Base-by-base conservation (phyloP, 768 basidiomycete species). In the Tylopilus subfusipes region DNA sequence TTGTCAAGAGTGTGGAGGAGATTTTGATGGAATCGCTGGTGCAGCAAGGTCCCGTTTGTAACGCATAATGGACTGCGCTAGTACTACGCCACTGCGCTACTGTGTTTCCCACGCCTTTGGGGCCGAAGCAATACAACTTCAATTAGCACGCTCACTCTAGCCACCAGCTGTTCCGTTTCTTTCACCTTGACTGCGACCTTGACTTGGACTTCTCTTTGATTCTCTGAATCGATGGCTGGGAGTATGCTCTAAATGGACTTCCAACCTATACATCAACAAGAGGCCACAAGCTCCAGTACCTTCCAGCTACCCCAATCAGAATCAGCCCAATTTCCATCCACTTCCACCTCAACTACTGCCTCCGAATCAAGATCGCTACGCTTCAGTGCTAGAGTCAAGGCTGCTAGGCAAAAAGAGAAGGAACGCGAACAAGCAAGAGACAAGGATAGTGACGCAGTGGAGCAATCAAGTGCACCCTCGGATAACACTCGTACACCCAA, bases 231-330 rank as follows among this genome's bases (percentile, higher is more conserved):
- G 84, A 91, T 91, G 88, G 88, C 88, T 85, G 84, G 82, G 83
- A 73, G 84, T 80, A 84, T 81, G 77, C 78, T 82, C 86, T 90
- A 90, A 90, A 91, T 91, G 89, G 89, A 91, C 86, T 83, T 86
- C 83, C 81, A 82, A 88, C 82, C 79, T 76, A 74, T 73, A 68
- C 75, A 88, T 78, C 77, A 79, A 67, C 80, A 80, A 78, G 82
- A 84, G 82, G 83, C 84, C 81, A 81, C 80, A 72, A 76, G 73
- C 81, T 80, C 82, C 73, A 84, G 79, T 74, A 68, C 57, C 58
- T 62, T 57, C 65, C 71, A 74, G 68, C 75, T 73, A 65, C 68
- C 77, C 70, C 71, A 72, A 72, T 72, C 68, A 71, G 69, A 70
- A 67, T 60, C 57, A 50, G 47, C 36, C 48, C 63, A 59, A 53